Conservation (phyloP, 2,329 filamentous ascomycete genomes). For the Neofusicoccum laricinum region DNA sequence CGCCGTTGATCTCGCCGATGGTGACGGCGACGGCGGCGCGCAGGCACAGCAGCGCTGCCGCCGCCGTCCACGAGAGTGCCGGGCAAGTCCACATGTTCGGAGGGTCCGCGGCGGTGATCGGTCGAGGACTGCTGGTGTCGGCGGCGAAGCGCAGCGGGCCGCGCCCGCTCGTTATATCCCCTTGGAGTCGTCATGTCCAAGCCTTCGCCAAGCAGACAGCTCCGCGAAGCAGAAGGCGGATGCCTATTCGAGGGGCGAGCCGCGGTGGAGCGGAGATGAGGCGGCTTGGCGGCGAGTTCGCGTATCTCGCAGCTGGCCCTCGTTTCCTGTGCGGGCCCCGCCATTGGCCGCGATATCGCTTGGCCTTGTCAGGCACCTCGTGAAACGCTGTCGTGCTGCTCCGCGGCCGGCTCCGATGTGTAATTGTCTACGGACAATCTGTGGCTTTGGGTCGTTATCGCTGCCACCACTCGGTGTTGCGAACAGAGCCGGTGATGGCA, state of each 20-base stretch:
- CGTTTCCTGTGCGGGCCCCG: neutral
- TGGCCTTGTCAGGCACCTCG: constrained; percentile 4
- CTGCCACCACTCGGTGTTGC: neutral
- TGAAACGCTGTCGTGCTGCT: neutral
- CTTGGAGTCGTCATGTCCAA: neutral
- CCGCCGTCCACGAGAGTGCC: neutral
- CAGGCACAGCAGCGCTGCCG: neutral
- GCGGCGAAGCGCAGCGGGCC: neutral
- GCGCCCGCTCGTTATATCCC: neutral
- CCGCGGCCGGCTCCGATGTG: constrained; percentile 6
- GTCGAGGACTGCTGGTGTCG: neutral
- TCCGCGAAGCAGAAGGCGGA: neutral
- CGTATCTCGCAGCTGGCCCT: constrained; percentile 1
- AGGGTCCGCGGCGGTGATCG: neutral
- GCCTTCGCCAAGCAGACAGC: neutral
- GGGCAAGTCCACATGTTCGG: neutral
- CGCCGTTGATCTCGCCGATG: constrained; percentile 61
- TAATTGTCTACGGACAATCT: neutral
- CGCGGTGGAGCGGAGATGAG: constrained; percentile 1
- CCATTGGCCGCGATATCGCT: neutral
- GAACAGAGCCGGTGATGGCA: neutral
- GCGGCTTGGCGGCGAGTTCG: neutral
- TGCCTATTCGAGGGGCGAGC: neutral
- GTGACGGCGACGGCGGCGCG: constrained; percentile 18
- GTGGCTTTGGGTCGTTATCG: neutral